Base-by-base conservation (phyloP, 352 stramenopile genomes). In the Pythium graminicola region DNA sequence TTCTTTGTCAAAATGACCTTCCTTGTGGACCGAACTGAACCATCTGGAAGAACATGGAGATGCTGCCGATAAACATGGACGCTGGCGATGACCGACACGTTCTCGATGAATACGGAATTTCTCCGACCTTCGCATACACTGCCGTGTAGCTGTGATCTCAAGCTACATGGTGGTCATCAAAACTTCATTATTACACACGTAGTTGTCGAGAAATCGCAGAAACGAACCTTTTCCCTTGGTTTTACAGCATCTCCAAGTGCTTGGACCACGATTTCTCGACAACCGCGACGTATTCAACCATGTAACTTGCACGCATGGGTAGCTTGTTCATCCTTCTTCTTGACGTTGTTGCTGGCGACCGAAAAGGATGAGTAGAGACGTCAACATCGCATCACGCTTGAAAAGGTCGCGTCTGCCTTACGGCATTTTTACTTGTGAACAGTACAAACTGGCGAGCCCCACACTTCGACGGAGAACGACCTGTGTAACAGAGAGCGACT, bases 1-100 rank as follows among this genome's bases (percentile, higher is more conserved):
- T 23, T 52, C 42, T 6, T 22, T 10, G 35, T 64, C 56, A n/a
- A 57, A 16, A 54, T 58, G 43, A 39, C n/a, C 29, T 9, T 9
- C 40, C n/a, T 55, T 64, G 32, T 64, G 48, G 43, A 64, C 49
- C 38, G 56, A 54, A 58, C 54, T 62, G 54, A 57, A 62, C 54
- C 38, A 62, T 57, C 38, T 29, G 19, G 17, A 41, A 51, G 54
- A 52, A 57, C 29, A 45, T 50, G 46, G 47, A 32, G 46, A 28
- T 14, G 32, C 41, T 14, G 39, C 26, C 46, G 39, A 13, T 40
- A 41, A 36, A 43, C 17, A 39, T 48, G 27, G 26, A 20, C 38
- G 43, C 45, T 50, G 9, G 4, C 6, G 31, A 49, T 23, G 41
- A 24, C 19, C 4, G 16, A 8, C 19, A 13, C 44, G 54, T 33